Base-by-base conservation (phyloP, 192 early-diverging fungal genomes). In the Coemansia sp. region DNA sequence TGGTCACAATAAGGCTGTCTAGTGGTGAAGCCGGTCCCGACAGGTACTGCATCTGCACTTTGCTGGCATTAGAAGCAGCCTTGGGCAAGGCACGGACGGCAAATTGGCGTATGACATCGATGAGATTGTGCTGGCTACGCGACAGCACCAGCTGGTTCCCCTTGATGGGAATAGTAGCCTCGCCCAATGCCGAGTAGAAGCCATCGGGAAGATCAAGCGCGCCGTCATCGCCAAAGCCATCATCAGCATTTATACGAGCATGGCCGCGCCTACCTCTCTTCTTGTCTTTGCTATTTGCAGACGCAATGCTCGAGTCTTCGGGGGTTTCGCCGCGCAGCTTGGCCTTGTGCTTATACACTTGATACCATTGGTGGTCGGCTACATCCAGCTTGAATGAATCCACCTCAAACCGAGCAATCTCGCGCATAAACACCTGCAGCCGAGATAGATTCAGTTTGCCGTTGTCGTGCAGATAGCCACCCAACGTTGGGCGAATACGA, bases 401-500 rank as follows among this genome's bases (percentile, higher is more conserved):
- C 21, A 78, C 64, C 42, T 78, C 75, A 21, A 72, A 59, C 16
- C 50, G 59, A 16, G 68, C 56, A 28, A 90, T 50, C 41, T 83
- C 83, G 38, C 82, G 70, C 64, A 91, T 73, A 65, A 89, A 81
- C 23, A 69, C 53, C 54, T 88, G 81, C 36, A 88, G 72, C 33
- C 83, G 79, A 13, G 59, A 70, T 44, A 85, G 65, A 48, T 84
- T 61, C 19, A 89, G 65, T n/a, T 67, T 61, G 38, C 96, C 96
- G 39, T 81, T 83, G 56, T 96, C 84, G 44, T 94, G 91, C 19
- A 99, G 83, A 53, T 99, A 99, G 8, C 92, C 92, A 18, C 85
- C 87, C 26, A 85, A 81, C n/a, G 61, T 56, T 1, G 86, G 86
- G 19, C 87, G 68, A 12, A 88, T 68, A 51, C 79, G 76, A 42